These are phyloP conservation scores for Trichophaea hybrida DNA, from an alignment of 2,329 filamentous ascomycete species.

Conservation along the genomic window DNA sequence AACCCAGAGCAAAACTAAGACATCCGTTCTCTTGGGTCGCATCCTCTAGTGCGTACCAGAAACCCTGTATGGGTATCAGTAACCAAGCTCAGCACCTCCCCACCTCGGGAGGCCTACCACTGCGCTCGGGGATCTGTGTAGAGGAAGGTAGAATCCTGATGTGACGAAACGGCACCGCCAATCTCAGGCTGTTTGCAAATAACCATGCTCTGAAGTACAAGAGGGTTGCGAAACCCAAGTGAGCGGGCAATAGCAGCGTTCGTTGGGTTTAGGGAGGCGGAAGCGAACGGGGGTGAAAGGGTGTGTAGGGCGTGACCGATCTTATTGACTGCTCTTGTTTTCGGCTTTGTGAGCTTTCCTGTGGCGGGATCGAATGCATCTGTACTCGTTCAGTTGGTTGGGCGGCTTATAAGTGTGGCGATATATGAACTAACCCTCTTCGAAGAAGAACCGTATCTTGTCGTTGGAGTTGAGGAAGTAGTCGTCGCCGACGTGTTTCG, in stretches of 20 bases:
- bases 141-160: constrained; percentile 85
- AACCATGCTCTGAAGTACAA: constrained; percentile 83
- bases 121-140: constrained; percentile 81
- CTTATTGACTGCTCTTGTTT: constrained; percentile 76
- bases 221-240: constrained; percentile 61
- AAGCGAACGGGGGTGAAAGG: constrained; percentile 51
- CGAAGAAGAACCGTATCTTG: constrained; percentile 93
- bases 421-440: constrained; percentile 43
- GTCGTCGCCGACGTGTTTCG: constrained; percentile 71
- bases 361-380: constrained; percentile 57
- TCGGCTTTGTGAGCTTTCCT: constrained; percentile 59
- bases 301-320: constrained; percentile 66
- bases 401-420: neutral
- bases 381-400: constrained; percentile 22
- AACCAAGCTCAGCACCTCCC: neutral
- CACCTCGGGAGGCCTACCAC: constrained; percentile 34
- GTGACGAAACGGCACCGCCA: constrained; percentile 74
- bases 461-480: constrained; percentile 87
- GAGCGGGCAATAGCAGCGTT: constrained; percentile 52
- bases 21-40: constrained; percentile 77
- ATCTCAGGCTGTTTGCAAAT: constrained; percentile 98
- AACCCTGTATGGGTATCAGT: constrained; percentile 39
- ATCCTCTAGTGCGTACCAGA: constrained; percentile 96
- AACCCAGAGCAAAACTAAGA: constrained; percentile 70
- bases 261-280: constrained; percentile 37